Conservation (phyloP, 2,329 filamentous ascomycete genomes). For the Dothideomycetes sp. region DNA sequence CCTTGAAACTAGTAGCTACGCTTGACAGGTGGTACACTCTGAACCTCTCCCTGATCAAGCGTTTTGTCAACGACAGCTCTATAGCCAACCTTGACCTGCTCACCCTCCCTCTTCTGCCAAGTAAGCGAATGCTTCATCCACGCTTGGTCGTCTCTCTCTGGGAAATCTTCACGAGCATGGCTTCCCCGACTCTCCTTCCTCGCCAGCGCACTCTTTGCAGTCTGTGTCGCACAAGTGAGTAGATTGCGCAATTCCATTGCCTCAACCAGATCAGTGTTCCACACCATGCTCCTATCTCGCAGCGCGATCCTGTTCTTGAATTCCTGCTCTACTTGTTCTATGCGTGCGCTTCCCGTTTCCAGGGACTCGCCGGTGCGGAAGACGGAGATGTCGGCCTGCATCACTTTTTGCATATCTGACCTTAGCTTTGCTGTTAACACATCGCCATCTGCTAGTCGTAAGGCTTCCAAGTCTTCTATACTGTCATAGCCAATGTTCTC, state of each 20-base stretch:
- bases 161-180: constrained; percentile 38
- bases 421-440: constrained; percentile 27
- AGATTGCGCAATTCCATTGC: constrained; percentile 37
- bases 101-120: constrained; percentile 30
- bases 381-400: constrained; percentile 36
- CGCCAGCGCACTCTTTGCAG: constrained; percentile 31
- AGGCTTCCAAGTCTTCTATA: constrained; percentile 21
- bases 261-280: constrained; percentile 39
- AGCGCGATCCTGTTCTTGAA: constrained; percentile 25
- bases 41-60: constrained; percentile 34
- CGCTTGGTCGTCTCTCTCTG: constrained; percentile 28
- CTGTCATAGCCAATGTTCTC: constrained; percentile 19
- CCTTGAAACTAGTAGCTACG: neutral
- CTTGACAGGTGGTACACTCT: constrained; percentile 15
- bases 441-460: constrained; percentile 27
- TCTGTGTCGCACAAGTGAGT: constrained; percentile 36
- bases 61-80: constrained; percentile 31
- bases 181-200: constrained; percentile 35
- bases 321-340: constrained; percentile 24
- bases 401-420: constrained; percentile 33
- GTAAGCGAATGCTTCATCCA: constrained; percentile 39
- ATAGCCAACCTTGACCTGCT: constrained; percentile 30
- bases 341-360: constrained; percentile 19
- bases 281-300: constrained; percentile 35
- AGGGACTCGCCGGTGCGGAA: constrained; percentile 32